Percentiles rank a stretch among this genome's conserved stretches.
These are phyloP conservation scores for Saturnispora besseyi DNA, from an alignment of 805 yeast genomes.

Conservation along the genomic window DNA sequence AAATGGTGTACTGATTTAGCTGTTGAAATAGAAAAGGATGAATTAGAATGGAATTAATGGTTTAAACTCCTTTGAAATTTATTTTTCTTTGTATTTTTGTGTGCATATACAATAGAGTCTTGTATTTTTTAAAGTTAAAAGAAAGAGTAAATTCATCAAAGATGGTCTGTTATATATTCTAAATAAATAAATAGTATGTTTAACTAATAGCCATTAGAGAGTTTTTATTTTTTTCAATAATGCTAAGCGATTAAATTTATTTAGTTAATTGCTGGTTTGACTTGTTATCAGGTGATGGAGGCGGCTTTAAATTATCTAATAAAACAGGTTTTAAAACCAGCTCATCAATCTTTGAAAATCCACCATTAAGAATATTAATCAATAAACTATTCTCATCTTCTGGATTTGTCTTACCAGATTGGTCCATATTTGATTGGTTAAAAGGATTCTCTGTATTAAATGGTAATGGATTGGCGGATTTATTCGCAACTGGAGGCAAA, in stretches of 20 bases:
- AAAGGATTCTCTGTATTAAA: constrained; percentile 3
- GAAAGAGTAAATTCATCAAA: neutral
- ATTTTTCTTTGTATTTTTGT: neutral
- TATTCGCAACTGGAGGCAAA: constrained; percentile 1
- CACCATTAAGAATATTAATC: constrained; percentile 31
- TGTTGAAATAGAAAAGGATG: constrained; percentile 37
- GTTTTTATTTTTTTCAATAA: neutral
- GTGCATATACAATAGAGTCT: neutral
- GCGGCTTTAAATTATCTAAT: constrained; percentile 41
- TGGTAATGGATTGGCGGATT: constrained; percentile 1
- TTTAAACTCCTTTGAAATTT: neutral
- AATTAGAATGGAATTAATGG: constrained; percentile 9
- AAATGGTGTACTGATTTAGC: constrained; percentile 66
- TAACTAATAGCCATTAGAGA: neutral
- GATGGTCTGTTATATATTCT: neutral
- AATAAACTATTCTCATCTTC: constrained; percentile 15
- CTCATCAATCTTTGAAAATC: constrained; percentile 93
- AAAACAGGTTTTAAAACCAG: constrained; percentile 88
- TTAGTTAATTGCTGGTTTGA: neutral
- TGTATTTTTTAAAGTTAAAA: neutral
- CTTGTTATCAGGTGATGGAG: neutral
- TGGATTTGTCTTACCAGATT: too few relatives aligned
- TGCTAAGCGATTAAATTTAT: neutral
- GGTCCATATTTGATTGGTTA: constrained; percentile 1
- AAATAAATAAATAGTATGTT: neutral